Percentiles rank a stretch among this genome's conserved stretches.
Evolutionary conservation across 768 basidiomycete species (phyloP).

Genomic region (Pleurotus sapidus): DNA sequence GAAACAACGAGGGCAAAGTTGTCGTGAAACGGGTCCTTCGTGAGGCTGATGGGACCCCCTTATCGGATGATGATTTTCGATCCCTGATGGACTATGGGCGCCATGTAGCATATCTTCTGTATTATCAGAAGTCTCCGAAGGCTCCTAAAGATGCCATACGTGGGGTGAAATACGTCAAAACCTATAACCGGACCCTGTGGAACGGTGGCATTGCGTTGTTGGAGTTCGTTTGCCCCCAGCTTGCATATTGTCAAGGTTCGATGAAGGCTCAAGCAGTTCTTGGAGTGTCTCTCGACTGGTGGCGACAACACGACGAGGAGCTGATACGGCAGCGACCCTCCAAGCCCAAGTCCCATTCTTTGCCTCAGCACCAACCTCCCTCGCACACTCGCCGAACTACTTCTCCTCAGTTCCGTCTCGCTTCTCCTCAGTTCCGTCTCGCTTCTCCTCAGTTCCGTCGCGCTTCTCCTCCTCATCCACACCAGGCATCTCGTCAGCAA

Average conservation of each 20-base stretch:
- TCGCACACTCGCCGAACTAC: no score
- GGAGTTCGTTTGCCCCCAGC: not conserved
- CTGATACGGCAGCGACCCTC: not conserved
- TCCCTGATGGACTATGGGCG: not conserved
- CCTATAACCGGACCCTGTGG: not conserved
- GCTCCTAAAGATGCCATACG: not conserved
- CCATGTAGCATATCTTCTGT: not conserved
- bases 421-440: no score
- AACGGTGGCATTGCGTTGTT: not conserved
- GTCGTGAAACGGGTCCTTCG: not conserved
- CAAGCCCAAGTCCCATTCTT: no score
- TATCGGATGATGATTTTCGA: not conserved
- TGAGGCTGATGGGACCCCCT: not conserved
- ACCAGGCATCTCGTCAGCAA: no score
- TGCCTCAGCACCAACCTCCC: no score
- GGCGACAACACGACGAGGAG: not conserved
- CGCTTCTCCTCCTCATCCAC: no score
- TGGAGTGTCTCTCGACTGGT: not conserved
- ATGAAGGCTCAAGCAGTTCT: not conserved
- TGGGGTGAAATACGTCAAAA: not conserved
- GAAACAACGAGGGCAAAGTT: not conserved
- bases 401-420: no score
- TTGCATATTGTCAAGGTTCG: not conserved
- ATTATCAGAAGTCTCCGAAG: not conserved
- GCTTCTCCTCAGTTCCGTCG: no score